These are phyloP conservation scores for Tolypocladium sp. DNA, from an alignment of 2,329 filamentous ascomycete genomes.

Conservation along the genomic window DNA sequence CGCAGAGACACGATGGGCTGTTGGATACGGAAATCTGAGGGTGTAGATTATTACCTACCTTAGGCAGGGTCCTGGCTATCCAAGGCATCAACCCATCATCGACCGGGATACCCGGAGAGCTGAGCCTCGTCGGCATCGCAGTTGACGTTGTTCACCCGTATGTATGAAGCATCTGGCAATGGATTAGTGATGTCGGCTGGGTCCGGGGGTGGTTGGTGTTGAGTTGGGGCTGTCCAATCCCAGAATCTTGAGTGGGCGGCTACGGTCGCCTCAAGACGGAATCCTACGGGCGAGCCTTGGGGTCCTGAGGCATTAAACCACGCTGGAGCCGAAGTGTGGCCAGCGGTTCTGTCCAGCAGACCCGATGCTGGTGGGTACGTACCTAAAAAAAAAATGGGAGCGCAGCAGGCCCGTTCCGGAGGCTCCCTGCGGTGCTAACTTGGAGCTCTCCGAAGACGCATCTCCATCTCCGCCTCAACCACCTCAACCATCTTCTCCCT, in stretches of 20 bases:
- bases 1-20: neutral
- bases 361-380: neutral
- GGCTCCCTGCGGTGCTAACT: conserved; percentile 1
- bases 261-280: conserved; percentile 9
- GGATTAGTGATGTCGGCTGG: neutral
- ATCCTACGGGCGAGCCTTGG: conserved; percentile 3
- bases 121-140: neutral
- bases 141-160: neutral
- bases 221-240: neutral
- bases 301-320: conserved; percentile 4
- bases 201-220: neutral
- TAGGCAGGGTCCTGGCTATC: neutral
- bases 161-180: neutral
- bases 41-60: neutral
- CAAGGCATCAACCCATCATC: neutral
- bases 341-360: neutral
- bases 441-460: conserved; percentile 8
- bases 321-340: neutral
- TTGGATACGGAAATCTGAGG: neutral
- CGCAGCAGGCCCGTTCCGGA: neutral
- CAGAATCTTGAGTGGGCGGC: conserved; percentile 1
- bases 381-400: neutral
- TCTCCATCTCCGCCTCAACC: neutral
- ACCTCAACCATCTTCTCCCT: conserved; percentile 1
- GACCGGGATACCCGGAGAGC: neutral